Evolutionary conservation across 345 rosid genomes (phyloP), one percentile per base, ranked within the genome.

Genomic region (Hirschfeldia incana): DNA sequence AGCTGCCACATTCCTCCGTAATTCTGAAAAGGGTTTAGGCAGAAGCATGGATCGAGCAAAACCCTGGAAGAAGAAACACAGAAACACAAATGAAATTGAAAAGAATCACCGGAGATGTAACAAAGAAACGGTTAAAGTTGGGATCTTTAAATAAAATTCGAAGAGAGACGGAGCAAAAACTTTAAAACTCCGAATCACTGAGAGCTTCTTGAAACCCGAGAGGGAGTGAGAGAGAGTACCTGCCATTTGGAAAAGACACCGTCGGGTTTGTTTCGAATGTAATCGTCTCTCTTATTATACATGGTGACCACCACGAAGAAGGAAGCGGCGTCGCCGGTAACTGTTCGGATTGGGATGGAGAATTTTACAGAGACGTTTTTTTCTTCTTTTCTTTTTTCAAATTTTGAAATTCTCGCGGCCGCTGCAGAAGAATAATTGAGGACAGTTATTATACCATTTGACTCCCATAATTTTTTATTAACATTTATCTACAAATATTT

Each of bases 161-260:
- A 37, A 36, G 39, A 28, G 21, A 21, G 21, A 21, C 21, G 21
- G 21, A 21, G 21, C 21, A 21, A 21, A 21, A 21, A 21, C 21
- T 21, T 1, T 21, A 21, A 12, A 46, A 61, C 62, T 29, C 28
- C 0, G 36, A 44, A 76, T 60, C 36, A 55, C 33, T 36, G 17
- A 36, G 21, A 21, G 21, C 5, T 75, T 74, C 34, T 8, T 2
- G 6, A 53, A 17, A 1, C 59, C 26, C 3, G 27, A 16, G 2
- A n/a, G 27, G 59, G 16, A 5, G 21, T 21, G 21, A 21, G 21
- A 21, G 21, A 21, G 21, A 21, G 21, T 21, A 21, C 98, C 93
- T 89, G 84, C 97, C 98, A 92, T 39, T 84, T 85, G 79, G 89
- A 80, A 84, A 89, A 89, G n/a, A 71, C 70, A 8, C 88, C 73